Evolutionary conservation across 768 basidiomycete species (phyloP).

Genomic region (Rhodocollybia butyracea): DNA sequence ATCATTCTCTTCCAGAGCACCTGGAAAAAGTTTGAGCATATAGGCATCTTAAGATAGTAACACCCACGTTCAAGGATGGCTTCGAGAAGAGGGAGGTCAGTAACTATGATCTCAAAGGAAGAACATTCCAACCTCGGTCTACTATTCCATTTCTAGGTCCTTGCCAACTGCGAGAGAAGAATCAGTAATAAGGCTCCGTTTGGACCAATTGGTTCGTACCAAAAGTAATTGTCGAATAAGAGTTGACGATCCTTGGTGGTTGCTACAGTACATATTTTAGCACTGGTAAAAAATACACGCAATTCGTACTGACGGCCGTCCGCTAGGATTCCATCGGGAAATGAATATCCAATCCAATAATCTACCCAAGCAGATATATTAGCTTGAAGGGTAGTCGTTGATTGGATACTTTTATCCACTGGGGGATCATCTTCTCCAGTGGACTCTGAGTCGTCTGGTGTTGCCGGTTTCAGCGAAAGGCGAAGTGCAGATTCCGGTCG

Average conservation of each 20-base stretch:
- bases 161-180: slow-evolving; percentile 7
- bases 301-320: slow-evolving; percentile 4
- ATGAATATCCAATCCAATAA: not conserved
- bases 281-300: not conserved
- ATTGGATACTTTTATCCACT: not conserved
- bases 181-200: not conserved
- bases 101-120: too few relatives aligned
- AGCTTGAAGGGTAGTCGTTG: not conserved
- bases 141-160: slow-evolving; percentile 8
- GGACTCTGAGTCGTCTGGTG: not conserved
- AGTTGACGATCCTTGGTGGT: not conserved
- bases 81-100: too few relatives aligned
- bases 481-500: slow-evolving; percentile 7
- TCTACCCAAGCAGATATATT: slow-evolving; percentile 6
- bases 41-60: not conserved
- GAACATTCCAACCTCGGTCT: too few relatives aligned
- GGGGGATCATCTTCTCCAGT: slow-evolving; percentile 3
- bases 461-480: slow-evolving; percentile 6
- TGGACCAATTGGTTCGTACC: not conserved
- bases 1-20: slow-evolving; percentile 8
- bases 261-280: not conserved
- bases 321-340: not conserved
- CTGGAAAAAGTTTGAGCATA: not conserved
- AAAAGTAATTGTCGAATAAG: slow-evolving; percentile 10
- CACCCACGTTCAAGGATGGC: slow-evolving; percentile 9